Conservation (phyloP, 495 filamentous ascomycete species). For the Neurospora cerealis region DNA sequence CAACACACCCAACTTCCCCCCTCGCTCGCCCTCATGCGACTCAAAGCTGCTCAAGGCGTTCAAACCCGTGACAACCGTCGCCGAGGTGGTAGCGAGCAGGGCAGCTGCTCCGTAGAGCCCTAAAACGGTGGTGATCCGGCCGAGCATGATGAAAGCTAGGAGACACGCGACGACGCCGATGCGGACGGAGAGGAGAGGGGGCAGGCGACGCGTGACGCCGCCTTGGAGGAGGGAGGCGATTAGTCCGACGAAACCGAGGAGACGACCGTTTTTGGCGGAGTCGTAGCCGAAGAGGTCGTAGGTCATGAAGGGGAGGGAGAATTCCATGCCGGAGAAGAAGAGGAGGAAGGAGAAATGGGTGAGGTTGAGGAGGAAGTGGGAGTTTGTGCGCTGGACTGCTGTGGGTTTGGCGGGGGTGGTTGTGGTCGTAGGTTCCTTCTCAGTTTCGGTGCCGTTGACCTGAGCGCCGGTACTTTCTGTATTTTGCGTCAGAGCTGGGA, state of each 20-base stretch:
- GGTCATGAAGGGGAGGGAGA: conserved; percentile 92
- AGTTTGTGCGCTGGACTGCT: conserved; percentile 55
- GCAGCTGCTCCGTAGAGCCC: conserved; percentile 74
- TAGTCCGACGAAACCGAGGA: conserved; percentile 87
- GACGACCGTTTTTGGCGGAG: conserved; percentile 70
- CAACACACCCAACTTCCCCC: conserved; percentile 74
- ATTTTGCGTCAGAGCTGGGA: conserved; percentile 43
- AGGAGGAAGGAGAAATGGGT: conserved; percentile 88
- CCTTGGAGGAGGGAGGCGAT: conserved; percentile 88
- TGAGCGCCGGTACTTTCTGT: background rate
- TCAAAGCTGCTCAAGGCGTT: conserved; percentile 89
- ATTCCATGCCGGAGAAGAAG: conserved; percentile 96
- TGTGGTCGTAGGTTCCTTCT: conserved; percentile 8
- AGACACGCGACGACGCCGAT: conserved; percentile 70
- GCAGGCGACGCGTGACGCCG: conserved; percentile 66
- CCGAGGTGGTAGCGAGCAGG: conserved; percentile 76
- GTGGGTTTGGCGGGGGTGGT: conserved; percentile 2
- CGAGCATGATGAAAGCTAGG: conserved; percentile 69
- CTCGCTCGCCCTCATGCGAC: conserved; percentile 67
- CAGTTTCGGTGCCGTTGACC: background rate
- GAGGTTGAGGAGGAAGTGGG: conserved; percentile 69
- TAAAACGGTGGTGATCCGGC: conserved; percentile 49
- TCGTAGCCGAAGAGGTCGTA: conserved; percentile 80
- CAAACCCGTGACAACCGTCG: conserved; percentile 87
- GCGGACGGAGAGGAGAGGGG: conserved; percentile 68